phyloP scores from a whole-genome alignment of 441 rosid genomes.

The Kokia cookei region DNA sequence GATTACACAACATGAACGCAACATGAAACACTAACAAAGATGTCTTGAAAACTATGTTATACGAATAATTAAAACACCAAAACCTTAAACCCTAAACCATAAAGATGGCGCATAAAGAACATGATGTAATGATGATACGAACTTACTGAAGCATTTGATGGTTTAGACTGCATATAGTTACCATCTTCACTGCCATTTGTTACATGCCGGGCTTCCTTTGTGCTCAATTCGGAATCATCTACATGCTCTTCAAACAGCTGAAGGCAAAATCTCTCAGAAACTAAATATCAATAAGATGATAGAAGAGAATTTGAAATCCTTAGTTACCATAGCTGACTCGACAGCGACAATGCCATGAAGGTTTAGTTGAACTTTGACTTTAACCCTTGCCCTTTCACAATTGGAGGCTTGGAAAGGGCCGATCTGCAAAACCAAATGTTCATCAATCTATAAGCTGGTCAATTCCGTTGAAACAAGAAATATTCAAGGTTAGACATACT shows the following conservation, averaged over 20 bases:
- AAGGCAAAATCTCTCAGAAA: slow-evolving; percentile 7
- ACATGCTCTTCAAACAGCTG: slow-evolving; percentile 35
- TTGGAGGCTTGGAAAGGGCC: slow-evolving; percentile 36
- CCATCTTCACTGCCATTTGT: slow-evolving; percentile 16
- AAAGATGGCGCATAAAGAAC: not conserved
- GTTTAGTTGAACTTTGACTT: slow-evolving; percentile 54
- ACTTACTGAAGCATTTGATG: slow-evolving; percentile 36
- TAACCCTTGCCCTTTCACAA: slow-evolving; percentile 43
- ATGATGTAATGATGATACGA: not conserved
- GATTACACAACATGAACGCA: not conserved
- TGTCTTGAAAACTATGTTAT: not conserved
- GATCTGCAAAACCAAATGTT: slow-evolving; percentile 32
- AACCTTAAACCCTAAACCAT: not conserved
- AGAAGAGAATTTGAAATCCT: slow-evolving; percentile 1
- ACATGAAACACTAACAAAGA: not conserved
- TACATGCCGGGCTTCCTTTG: slow-evolving; percentile 12
- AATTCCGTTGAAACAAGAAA: not conserved
- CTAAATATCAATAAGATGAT: not conserved
- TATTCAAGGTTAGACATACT: slow-evolving; percentile 25
- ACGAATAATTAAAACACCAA: not conserved
- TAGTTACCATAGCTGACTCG: slow-evolving; percentile 56
- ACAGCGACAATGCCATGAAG: slow-evolving; percentile 54
- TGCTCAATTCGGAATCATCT: slow-evolving; percentile 15
- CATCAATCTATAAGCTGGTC: not conserved
- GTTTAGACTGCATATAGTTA: not conserved